Base-by-base conservation (phyloP, 1,139 yeast genomes). In the Arxiozyma bovina region DNA sequence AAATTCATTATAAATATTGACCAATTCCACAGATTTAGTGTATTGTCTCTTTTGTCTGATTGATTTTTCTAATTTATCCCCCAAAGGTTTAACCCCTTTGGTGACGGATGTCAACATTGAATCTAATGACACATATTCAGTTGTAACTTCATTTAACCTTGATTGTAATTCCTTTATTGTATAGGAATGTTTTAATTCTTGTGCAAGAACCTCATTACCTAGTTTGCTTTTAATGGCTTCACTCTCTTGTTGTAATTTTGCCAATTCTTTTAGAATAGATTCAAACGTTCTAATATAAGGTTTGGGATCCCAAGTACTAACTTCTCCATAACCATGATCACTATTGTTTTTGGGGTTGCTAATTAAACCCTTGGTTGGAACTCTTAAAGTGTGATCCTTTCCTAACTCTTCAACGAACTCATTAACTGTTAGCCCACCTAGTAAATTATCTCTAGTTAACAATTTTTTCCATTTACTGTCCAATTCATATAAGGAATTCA, bases 201-300 rank as follows among this genome's bases (percentile, higher is more conserved):
- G 79, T n/a, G 76, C 73, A 11, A 79, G 77, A 0, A 85, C 90
- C 34, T 80, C 81, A 41, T 72, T 73, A 50, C 79, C 85, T 38
- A 82, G 74, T 18, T 70, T 72, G 1, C 69, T 72, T 49, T 49
- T 49, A 43, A 15, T 38, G 18, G 43, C 67, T 8, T 73, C 68
- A 1, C 90, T 82, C 50, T 83, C 83, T 1, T 75, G 75, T 51
- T 77, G 77, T 48, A 90, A 70, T 51, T 76, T 76, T 62, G 83
- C 80, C 58, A 90, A 73, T 65, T 88, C 94, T 53, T 83, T 77
- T 49, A 90, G 73, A 1, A 94, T 89, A 1, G 93, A 82, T 69
- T 91, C 98, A 70, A 93, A 91, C 0, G 96, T 88, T 63, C 96
- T 79, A 53, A 93, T 93, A 67, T 88, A 91, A 1, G 99, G 99